Conservation (phyloP, 2,329 filamentous ascomycete species). For the Canariomyces notabilis region DNA sequence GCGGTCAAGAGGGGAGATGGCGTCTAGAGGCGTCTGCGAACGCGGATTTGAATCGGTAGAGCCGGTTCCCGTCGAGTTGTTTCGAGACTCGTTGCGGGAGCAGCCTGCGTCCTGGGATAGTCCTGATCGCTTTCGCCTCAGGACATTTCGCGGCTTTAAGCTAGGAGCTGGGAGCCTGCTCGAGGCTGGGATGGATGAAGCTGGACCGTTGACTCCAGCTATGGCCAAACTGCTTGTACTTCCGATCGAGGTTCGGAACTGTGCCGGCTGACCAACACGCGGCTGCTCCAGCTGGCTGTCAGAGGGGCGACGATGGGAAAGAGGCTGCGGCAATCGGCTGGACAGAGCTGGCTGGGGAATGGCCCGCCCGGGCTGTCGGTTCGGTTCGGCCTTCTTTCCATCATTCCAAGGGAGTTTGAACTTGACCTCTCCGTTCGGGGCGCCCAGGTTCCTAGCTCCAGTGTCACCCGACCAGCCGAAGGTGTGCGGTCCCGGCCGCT, state of each 20-base stretch:
- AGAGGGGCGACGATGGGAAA: slow-evolving; percentile 28
- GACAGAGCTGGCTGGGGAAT: slow-evolving; percentile 26
- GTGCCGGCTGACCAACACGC: slow-evolving; percentile 39
- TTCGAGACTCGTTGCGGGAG: slow-evolving; percentile 32
- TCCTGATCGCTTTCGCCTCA: slow-evolving; percentile 48
- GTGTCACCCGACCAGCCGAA: slow-evolving; percentile 20
- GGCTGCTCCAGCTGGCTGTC: slow-evolving; percentile 29
- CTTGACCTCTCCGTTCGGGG: slow-evolving; percentile 7
- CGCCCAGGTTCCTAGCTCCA: slow-evolving; percentile 11
- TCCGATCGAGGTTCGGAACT: slow-evolving; percentile 37
- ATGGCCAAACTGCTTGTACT: slow-evolving; percentile 30
- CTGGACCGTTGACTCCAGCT: slow-evolving; percentile 28
- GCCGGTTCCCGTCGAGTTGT: slow-evolving; percentile 35
- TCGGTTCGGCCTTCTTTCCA: slow-evolving; percentile 11
- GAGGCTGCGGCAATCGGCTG: slow-evolving; percentile 36
- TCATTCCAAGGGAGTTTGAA: slow-evolving; percentile 10
- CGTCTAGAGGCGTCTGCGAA: slow-evolving; percentile 34
- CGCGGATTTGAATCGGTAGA: slow-evolving; percentile 38
- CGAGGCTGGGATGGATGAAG: slow-evolving; percentile 33
- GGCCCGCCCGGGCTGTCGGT: slow-evolving; percentile 15
- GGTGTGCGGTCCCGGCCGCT: slow-evolving; percentile 19
- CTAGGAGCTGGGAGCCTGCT: slow-evolving; percentile 30
- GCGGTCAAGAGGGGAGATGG: slow-evolving; percentile 37
- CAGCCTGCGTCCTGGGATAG: slow-evolving; percentile 36
- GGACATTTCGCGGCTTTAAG: slow-evolving; percentile 36